Evolutionary conservation across 305 asterid species (phyloP), one percentile per base, ranked within the genome.

Genomic region (Fraxinus floribunda): DNA sequence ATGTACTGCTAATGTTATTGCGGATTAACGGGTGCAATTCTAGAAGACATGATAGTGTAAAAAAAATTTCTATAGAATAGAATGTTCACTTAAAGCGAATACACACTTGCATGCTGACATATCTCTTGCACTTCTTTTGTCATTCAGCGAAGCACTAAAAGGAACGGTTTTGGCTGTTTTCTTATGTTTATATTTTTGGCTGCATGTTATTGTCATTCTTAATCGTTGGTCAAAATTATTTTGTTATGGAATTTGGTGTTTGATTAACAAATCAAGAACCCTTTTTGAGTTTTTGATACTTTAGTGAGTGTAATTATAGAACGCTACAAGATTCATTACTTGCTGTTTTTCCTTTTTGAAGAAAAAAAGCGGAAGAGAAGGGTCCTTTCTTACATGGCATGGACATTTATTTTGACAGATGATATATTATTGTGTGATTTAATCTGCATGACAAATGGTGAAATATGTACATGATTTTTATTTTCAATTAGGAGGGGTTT

Each of bases 141-240:
- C 30, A n/a, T 32, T 55, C 26, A 68, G 36, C 4, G 24, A 76
- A 26, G 22, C 32, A 76, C 70, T 29, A 70, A 49, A 71, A 70
- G 41, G 57, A 57, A 72, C 57, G 52, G 39, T 74, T 68, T 26
- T 68, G 75, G 20, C 30, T 64, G 75, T 30, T 68, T 29, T 83
- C 57, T 57, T 34, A 11, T 38, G 62, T 22, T 7, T 77, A 36
- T 7, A 34, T 68, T 75, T 60, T 35, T 15, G 46, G 34, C 78
- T 22, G 35, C 39, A 5, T 52, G 55, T 16, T 76, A 20, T 57
- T 57, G 16, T 60, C 66, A 34, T 52, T 26, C 74, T 57, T 44
- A 39, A 55, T 24, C 6, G 13, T 64, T 32, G 36, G 5, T 34
- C 11, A 66, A 39, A 24, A n/a, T 0, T 39, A 11, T 13, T 2